Percentiles rank a stretch among this genome's conserved stretches.
These are phyloP conservation scores for Ceratobasidium sp. DNA, from an alignment of 1,284 basidiomycete genomes.

Conservation along the genomic window DNA sequence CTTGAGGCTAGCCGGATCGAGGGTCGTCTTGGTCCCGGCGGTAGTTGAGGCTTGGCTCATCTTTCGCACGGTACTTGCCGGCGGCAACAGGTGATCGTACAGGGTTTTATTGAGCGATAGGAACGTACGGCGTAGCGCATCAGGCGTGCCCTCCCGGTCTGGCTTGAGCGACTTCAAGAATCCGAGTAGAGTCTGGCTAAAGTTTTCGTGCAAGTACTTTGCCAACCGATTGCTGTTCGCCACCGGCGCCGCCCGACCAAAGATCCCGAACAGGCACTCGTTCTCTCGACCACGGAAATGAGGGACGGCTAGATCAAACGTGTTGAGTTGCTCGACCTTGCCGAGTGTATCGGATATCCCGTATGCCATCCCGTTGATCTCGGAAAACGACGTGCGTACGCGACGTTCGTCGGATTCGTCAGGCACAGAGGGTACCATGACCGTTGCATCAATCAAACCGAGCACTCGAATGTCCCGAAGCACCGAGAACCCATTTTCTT, in stretches of 20 bases:
- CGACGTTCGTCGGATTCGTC: constrained; percentile 93
- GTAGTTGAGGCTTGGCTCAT: constrained; percentile 67
- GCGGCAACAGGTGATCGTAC: constrained; percentile 65
- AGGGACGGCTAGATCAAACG: constrained; percentile 93
- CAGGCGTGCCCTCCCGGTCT: constrained; percentile 64
- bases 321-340: constrained; percentile 71
- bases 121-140: constrained; percentile 87
- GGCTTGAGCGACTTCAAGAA: constrained; percentile 64
- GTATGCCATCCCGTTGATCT: constrained; percentile 93
- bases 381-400: constrained; percentile 89
- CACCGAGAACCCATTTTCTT: constrained; percentile 73
- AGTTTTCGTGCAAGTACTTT: constrained; percentile 84
- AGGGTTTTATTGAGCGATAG: constrained; percentile 81
- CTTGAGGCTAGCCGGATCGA: constrained; percentile 53
- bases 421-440: constrained; percentile 82
- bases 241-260: constrained; percentile 75
- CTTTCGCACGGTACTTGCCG: constrained; percentile 58
- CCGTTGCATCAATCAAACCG: constrained; percentile 97
- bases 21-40: constrained; percentile 36
- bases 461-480: constrained; percentile 84
- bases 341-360: constrained; percentile 97
- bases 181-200: constrained; percentile 65
- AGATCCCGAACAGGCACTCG: constrained; percentile 97
- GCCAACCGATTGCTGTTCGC: constrained; percentile 59
- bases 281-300: constrained; percentile 79